phyloP scores from a whole-genome alignment of 139 green algal species.

The Gonium pectorale region DNA sequence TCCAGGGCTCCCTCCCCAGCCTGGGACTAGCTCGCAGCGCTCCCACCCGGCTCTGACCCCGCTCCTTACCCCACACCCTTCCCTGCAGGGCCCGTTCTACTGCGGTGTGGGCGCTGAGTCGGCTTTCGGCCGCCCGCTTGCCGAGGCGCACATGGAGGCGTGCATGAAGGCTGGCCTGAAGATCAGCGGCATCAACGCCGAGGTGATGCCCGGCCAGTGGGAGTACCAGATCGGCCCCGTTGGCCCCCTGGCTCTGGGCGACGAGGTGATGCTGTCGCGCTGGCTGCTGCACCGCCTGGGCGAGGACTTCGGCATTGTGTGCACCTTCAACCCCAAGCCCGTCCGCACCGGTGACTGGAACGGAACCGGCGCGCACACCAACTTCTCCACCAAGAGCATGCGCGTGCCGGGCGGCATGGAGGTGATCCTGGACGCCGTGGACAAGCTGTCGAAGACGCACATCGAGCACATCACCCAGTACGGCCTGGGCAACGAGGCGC shows the following conservation, averaged over 20 bases:
- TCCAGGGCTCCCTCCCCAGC: no score
- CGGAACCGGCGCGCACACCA: constrained; percentile 92
- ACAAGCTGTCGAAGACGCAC: constrained; percentile 82
- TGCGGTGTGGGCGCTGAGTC: constrained; percentile 86
- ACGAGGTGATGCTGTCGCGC: constrained; percentile 84
- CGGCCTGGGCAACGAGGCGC: constrained; percentile 85
- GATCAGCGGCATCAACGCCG: constrained; percentile 91
- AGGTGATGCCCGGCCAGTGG: constrained; percentile 95
- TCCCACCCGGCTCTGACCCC: no score
- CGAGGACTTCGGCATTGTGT: constrained; percentile 81
- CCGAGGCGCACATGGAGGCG: constrained; percentile 87
- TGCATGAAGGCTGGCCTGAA: constrained; percentile 88
- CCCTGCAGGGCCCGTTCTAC: constrained; percentile 89
- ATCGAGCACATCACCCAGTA: constrained; percentile 76
- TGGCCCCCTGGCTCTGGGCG: constrained; percentile 83
- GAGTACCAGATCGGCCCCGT: constrained; percentile 94
- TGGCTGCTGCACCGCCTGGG: constrained; percentile 87
- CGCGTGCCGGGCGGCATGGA: constrained; percentile 85
- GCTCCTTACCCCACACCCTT: no score
- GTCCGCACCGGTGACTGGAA: constrained; percentile 91
- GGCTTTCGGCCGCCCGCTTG: constrained; percentile 87
- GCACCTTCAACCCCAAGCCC: constrained; percentile 92
- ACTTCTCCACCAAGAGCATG: constrained; percentile 92
- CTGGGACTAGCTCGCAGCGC: no score
- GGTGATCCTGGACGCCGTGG: constrained; percentile 83